These are phyloP conservation scores for Cyberlindnera xishuangbannaensis DNA, from an alignment of 805 yeast genomes.

Conservation along the genomic window DNA sequence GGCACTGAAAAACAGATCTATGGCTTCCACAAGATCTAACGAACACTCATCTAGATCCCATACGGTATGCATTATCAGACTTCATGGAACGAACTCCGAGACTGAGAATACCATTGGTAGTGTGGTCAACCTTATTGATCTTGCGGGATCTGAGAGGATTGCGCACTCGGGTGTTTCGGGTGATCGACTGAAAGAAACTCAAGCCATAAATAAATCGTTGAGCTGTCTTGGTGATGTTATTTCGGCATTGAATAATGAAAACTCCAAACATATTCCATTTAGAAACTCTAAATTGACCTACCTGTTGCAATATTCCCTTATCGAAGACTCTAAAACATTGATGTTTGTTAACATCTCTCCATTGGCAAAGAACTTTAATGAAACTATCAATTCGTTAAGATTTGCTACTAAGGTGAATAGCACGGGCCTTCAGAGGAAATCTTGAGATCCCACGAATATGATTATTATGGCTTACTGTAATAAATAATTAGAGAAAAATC, in stretches of 20 bases:
- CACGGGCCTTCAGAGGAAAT: slow-evolving; percentile 31
- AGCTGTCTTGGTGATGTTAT: slow-evolving; percentile 91
- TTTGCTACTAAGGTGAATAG: slow-evolving; percentile 81
- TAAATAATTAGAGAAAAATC: slow-evolving; percentile 13
- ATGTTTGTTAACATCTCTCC: slow-evolving; percentile 93
- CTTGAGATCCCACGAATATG: neutral
- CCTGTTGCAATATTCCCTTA: slow-evolving; percentile 73
- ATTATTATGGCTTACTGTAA: no score
- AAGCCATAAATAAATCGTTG: slow-evolving; percentile 80
- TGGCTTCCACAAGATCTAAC: slow-evolving; percentile 78
- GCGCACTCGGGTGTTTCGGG: slow-evolving; percentile 73
- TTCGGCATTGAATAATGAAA: slow-evolving; percentile 52
- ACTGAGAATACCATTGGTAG: slow-evolving; percentile 51
- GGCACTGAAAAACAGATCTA: slow-evolving; percentile 61
- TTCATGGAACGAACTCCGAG: slow-evolving; percentile 46
- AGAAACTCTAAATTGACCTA: slow-evolving; percentile 92
- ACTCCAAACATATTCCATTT: slow-evolving; percentile 70
- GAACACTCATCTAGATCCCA: slow-evolving; percentile 90
- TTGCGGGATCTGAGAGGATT: slow-evolving; percentile 92
- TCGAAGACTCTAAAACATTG: slow-evolving; percentile 82
- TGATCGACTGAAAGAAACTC: slow-evolving; percentile 78
- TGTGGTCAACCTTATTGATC: slow-evolving; percentile 72
- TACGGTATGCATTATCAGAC: slow-evolving; percentile 62
- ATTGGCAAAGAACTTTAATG: slow-evolving; percentile 51
- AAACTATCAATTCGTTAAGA: slow-evolving; percentile 77